Evolutionary conservation across 192 early-diverging fungal genomes (phyloP).

Genomic region (Backusella westeae): DNA sequence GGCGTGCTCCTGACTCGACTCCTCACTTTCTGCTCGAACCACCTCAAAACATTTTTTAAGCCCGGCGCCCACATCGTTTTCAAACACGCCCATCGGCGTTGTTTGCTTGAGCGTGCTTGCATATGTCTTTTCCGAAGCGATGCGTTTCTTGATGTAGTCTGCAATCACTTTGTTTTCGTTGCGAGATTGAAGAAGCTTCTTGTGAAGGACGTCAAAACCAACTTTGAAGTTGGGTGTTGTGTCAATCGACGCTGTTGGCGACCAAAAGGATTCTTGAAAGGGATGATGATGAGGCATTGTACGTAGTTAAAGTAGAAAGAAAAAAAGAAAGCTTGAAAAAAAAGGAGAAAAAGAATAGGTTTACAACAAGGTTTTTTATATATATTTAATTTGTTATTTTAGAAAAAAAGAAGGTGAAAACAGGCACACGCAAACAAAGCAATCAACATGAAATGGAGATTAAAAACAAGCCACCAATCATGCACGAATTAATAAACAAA

Average conservation of each 20-base stretch:
- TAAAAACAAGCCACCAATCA: slow-evolving; percentile 5
- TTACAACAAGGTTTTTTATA: not conserved
- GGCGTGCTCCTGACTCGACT: slow-evolving; percentile 42
- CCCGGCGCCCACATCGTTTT: slow-evolving; percentile 44
- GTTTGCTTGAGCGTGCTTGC: slow-evolving; percentile 23
- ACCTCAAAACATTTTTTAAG: slow-evolving; percentile 48
- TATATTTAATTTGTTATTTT: not conserved
- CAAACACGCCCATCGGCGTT: slow-evolving; percentile 26
- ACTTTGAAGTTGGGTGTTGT: slow-evolving; percentile 36
- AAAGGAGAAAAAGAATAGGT: not conserved
- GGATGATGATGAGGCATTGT: slow-evolving; percentile 4
- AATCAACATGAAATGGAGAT: not conserved
- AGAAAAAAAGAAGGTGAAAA: not conserved
- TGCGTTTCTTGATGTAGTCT: slow-evolving; percentile 42
- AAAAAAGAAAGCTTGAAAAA: not conserved
- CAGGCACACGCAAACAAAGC: not conserved
- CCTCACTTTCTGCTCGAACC: slow-evolving; percentile 44
- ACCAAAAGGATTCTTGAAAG: slow-evolving; percentile 30
- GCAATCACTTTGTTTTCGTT: slow-evolving; percentile 53
- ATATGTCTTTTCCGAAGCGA: slow-evolving; percentile 40
- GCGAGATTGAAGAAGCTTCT: slow-evolving; percentile 45
- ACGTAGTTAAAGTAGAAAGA: not conserved
- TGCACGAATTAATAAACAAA: not conserved
- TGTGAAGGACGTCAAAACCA: slow-evolving; percentile 49
- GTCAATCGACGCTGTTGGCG: slow-evolving; percentile 16